Evolutionary conservation across 805 yeast species (phyloP), one percentile per base, ranked within the genome.

Genomic region (Metschnikowia vanudenii): DNA sequence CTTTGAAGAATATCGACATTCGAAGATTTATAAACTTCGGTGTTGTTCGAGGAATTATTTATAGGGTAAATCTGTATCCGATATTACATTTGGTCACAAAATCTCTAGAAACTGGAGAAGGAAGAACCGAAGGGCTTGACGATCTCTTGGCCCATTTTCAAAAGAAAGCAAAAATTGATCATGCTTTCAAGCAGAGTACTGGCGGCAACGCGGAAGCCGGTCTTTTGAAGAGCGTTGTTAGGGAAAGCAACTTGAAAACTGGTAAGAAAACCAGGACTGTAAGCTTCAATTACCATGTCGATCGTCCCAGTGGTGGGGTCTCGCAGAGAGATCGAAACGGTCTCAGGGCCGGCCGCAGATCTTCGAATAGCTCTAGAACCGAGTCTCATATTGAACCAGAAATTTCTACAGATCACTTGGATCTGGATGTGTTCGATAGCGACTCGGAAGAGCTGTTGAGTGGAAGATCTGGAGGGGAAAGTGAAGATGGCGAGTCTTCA

Each of bases 1-100:
- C 69, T 3, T 68, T 94, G 14, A 63, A 68, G 22, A 76, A 81
- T 52, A 80, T 95, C 35, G 99, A 94, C 63, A 72, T 94, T 3
- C 74, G 98, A 52, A 70, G 96, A 45, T 88, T 94, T 56, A 71
- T 94, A 17, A 81, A 90, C 16, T 94, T 91, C 71, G 99, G 99
- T 1, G 76, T 88, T 2, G 70, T 88, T 19, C 78, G 89, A 50
- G 89, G 96, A 0, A 58, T 94, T 5, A 84, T 95, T 8, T 90
- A 90, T 61, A 68, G 97, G 42, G 86, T 90, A 1, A 78, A 85
- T 45, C 71, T 90, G 17, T 88, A 80, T 59, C 97, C 98, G 0
- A 67, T 88, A 1, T 63, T 80, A 43, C 69, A 64, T 30, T 62
- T 67, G 37, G 58, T 75, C 12, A 64, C 67, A n/a, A 64, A 66